Evolutionary conservation across 2,329 filamentous ascomycete genomes (phyloP).

Genomic region (Beauveria pseudobassiana): DNA sequence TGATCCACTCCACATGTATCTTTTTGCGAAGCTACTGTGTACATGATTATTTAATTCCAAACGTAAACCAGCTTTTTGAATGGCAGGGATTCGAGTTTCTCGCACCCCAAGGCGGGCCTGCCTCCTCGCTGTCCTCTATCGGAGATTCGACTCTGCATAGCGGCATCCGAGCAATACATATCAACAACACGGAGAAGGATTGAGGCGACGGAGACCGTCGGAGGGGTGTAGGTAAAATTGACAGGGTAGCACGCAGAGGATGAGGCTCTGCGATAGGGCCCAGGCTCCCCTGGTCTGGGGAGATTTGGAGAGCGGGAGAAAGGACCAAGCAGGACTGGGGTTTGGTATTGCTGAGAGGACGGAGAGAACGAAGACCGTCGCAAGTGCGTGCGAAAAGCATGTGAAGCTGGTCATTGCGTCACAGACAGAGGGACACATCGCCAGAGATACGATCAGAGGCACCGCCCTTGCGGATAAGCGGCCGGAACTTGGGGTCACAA

Average conservation of each 20-base stretch:
- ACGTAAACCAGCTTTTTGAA: background rate
- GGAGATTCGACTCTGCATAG: background rate
- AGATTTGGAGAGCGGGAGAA: background rate
- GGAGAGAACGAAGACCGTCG: background rate
- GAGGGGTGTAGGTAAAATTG: background rate
- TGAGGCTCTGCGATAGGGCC: background rate
- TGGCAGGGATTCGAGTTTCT: too few species aligned
- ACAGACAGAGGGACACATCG: background rate
- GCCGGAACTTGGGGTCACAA: background rate
- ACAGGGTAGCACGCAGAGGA: background rate
- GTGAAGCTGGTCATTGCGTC: background rate
- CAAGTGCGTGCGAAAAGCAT: background rate
- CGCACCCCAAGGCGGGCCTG: background rate
- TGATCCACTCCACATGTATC: background rate
- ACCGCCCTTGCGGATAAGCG: background rate
- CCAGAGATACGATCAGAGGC: background rate
- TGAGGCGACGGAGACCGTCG: background rate
- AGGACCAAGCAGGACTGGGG: background rate
- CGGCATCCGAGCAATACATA: background rate
- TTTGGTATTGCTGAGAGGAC: background rate
- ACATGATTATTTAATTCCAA: background rate
- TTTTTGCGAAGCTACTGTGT: background rate
- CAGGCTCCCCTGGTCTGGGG: background rate
- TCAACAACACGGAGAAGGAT: background rate
- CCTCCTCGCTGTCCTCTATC: background rate